Evolutionary conservation across 305 asterid species (phyloP).

Genomic region (Ilex paraguariensis): DNA sequence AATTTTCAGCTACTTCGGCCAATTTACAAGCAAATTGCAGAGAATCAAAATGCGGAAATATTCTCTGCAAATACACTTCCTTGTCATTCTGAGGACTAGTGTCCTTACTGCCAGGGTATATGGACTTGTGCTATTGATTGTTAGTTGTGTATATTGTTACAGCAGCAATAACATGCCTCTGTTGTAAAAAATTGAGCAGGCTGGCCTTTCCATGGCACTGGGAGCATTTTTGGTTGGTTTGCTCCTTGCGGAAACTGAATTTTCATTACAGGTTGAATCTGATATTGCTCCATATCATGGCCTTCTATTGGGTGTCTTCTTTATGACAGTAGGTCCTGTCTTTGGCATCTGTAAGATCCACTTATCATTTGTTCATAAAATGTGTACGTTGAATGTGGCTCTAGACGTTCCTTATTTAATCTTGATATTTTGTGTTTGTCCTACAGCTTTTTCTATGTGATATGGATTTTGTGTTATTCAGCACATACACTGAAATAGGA

Average conservation of each 20-base stretch:
- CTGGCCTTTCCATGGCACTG: slow-evolving; percentile 99
- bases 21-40: slow-evolving; percentile 93
- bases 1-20: slow-evolving; percentile 89
- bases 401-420: no score
- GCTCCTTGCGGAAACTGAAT: slow-evolving; percentile 99
- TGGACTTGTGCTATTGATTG: slow-evolving; percentile 16
- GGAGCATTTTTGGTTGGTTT: slow-evolving; percentile 99
- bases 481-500: no score
- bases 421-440: no score
- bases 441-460: no score
- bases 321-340: slow-evolving; percentile 78
- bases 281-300: slow-evolving; percentile 99
- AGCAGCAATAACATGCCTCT: slow-evolving; percentile 8
- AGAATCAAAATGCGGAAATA: slow-evolving; percentile 97
- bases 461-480: no score
- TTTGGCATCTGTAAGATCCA: no score
- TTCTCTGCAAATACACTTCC: slow-evolving; percentile 95
- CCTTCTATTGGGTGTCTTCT: slow-evolving; percentile 96
- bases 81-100: slow-evolving; percentile 93
- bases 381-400: no score
- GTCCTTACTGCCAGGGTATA: slow-evolving; percentile 97
- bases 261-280: slow-evolving; percentile 97
- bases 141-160: slow-evolving; percentile 10
- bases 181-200: slow-evolving; percentile 46
- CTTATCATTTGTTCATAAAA: no score